Evolutionary conservation across 257 asterid genomes (phyloP).

Genomic region (Buddleja alternifolia): DNA sequence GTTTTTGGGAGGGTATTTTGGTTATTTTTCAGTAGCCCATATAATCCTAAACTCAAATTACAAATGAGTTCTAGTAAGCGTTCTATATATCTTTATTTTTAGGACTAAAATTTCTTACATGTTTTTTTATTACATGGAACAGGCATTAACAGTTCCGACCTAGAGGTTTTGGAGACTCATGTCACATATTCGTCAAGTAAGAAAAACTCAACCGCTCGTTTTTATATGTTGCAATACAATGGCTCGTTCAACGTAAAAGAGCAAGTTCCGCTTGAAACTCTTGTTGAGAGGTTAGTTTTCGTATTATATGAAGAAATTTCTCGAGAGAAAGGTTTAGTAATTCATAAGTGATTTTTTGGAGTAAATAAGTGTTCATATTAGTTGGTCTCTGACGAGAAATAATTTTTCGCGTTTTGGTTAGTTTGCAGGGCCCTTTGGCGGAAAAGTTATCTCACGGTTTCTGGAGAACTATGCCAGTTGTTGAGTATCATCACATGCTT

Average conservation of each 20-base stretch:
- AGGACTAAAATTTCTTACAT: not conserved
- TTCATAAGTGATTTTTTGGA: not conserved
- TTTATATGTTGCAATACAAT: conserved; percentile 57
- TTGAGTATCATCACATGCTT: conserved; percentile 53
- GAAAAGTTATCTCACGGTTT: conserved; percentile 35
- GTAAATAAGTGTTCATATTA: not conserved
- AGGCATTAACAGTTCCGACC: conserved; percentile 57
- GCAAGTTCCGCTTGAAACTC: conserved; percentile 46
- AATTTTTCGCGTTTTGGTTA: conserved; percentile 31
- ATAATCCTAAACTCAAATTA: too few species aligned
- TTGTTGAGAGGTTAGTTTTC: conserved; percentile 57
- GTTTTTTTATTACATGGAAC: conserved; percentile 29
- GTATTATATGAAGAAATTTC: not conserved
- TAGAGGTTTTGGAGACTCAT: conserved; percentile 59
- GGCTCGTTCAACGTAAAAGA: conserved; percentile 31
- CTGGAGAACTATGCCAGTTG: conserved; percentile 52
- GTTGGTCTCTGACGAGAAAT: conserved; percentile 5
- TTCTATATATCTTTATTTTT: conserved; percentile 7
- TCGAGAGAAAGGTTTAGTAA: not conserved
- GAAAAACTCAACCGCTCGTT: conserved; percentile 53
- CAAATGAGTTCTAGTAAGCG: conserved; percentile 4
- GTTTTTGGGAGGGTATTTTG: too few species aligned
- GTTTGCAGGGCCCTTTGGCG: conserved; percentile 66
- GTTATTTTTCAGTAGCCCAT: too few species aligned
- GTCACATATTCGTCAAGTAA: conserved; percentile 53